These are phyloP conservation scores for Diplogelasinospora grovesii DNA, from an alignment of 495 filamentous ascomycete species.

Conservation along the genomic window DNA sequence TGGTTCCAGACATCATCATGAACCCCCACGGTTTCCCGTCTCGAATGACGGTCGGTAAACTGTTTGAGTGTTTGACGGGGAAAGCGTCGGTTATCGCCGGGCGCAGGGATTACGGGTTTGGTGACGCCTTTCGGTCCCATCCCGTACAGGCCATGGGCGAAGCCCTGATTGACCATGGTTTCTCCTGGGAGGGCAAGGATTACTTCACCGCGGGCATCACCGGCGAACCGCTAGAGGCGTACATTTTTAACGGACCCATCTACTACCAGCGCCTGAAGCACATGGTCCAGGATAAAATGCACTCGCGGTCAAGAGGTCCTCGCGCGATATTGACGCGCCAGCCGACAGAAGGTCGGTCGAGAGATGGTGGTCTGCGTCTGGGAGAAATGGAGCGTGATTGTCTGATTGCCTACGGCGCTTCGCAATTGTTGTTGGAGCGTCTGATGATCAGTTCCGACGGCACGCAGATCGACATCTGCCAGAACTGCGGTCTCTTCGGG, in stretches of 20 bases:
- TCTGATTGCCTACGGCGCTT: slow-evolving; percentile 90
- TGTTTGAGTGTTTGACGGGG: slow-evolving; percentile 89
- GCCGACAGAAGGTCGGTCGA: slow-evolving; percentile 90
- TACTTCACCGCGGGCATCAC: slow-evolving; percentile 94
- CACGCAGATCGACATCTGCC: slow-evolving; percentile 87
- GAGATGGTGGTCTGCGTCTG: slow-evolving; percentile 85
- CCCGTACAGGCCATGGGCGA: slow-evolving; percentile 86
- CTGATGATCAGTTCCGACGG: slow-evolving; percentile 91
- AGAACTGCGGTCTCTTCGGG: slow-evolving; percentile 87
- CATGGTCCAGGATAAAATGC: slow-evolving; percentile 99
- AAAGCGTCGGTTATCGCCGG: slow-evolving; percentile 87
- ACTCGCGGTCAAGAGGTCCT: slow-evolving; percentile 84
- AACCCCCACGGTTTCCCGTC: slow-evolving; percentile 99
- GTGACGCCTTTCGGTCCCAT: slow-evolving; percentile 90
- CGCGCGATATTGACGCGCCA: slow-evolving; percentile 89
- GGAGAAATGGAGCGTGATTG: slow-evolving; percentile 99
- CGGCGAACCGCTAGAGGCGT: slow-evolving; percentile 84
- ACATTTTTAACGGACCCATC: slow-evolving; percentile 97
- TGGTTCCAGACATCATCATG: slow-evolving; percentile 98
- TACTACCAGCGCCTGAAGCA: slow-evolving; percentile 99
- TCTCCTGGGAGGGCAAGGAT: slow-evolving; percentile 93
- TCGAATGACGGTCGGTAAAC: slow-evolving; percentile 98
- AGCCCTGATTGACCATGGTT: slow-evolving; percentile 77
- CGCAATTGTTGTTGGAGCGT: slow-evolving; percentile 85
- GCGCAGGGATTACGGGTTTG: slow-evolving; percentile 67